Evolutionary conservation across 441 rosid genomes (phyloP), one percentile per base, ranked within the genome.

Genomic region (Euphorbia celastroides): DNA sequence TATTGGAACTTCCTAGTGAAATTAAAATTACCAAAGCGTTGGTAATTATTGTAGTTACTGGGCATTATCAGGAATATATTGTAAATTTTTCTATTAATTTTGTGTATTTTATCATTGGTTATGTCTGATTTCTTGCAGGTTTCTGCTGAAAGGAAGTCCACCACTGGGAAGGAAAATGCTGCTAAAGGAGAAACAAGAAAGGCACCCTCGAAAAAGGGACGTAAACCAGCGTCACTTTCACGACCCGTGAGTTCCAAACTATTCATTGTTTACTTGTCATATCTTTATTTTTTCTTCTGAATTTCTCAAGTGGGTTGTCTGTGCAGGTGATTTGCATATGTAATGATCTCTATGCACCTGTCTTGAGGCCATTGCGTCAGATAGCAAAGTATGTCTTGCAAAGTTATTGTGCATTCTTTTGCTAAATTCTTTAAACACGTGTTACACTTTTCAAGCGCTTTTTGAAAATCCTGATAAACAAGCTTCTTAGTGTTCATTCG

Each of bases 321-420:
- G 22, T 80, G 73, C 70, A 89, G 96, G 86, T 89, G 36, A 90
- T 95, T 70, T 95, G 99, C 83, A 92, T 95, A 76, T 92, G 99
- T 70, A 95, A 95, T 79, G 99, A 95, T 77, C 83, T 92, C 26
- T 95, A 95, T 78, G 90, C 92, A 30, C 96, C 97, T 71, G 97
- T 86, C 66, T 82, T 95, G 75, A 84, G 98, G 74, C 97, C 89
- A 68, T 77, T 95, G 72, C 97, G 99, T 62, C 97, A 92, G 74
- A 81, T 95, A 73, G 98, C 99, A 25, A 88, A 92, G 99, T 95
- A 85, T 81, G 97, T 80, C 66, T 64, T 67, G 31, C 64, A 61
- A 41, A 68, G 48, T 57, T 30, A 56, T 13, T 4, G 7, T 46
- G 25, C 23, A 66, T 36, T 51, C 55, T 60, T 60, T 42, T 51